A percentile compares a stretch with the other conserved stretches of the same genome.
Conservation (phyloP, 768 basidiomycete genomes). For the Amyloporia xantha region DNA sequence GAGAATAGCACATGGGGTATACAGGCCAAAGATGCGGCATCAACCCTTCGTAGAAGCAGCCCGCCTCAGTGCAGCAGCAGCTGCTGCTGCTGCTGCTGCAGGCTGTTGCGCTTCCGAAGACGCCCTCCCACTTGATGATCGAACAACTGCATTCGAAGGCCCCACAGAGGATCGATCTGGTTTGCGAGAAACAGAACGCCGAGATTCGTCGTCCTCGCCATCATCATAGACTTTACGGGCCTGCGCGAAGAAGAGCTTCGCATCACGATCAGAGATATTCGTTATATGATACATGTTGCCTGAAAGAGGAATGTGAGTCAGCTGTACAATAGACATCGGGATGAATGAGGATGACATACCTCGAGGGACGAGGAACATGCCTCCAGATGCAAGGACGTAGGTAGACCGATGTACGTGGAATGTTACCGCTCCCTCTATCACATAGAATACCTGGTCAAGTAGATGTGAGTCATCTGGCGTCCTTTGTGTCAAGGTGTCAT, state of each 20-base stretch:
- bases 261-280: conserved; percentile 77
- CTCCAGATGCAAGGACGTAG: conserved; percentile 74
- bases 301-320: conserved; percentile 23
- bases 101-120: conserved; percentile 9
- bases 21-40: no score
- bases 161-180: neutral
- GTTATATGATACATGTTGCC: conserved; percentile 89
- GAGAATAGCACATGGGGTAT: neutral
- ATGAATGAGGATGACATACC: conserved; percentile 36
- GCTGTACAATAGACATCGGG: neutral
- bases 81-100: neutral
- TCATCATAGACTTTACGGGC: conserved; percentile 36
- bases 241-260: conserved; percentile 88
- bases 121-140: conserved; percentile 9
- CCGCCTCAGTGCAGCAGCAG: neutral
- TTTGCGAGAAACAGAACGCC: neutral
- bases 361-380: conserved; percentile 86
- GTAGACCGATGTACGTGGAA: conserved; percentile 77
- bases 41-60: neutral
- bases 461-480: neutral
- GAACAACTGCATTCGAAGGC: no score
- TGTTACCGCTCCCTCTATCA: conserved; percentile 84
- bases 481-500: neutral
- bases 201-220: conserved; percentile 2
- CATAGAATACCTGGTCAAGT: conserved; percentile 58